A percentile compares a stretch with the other conserved stretches of the same genome.
phyloP scores from a whole-genome alignment of 441 rosid species.

The Populus tomentosa region DNA sequence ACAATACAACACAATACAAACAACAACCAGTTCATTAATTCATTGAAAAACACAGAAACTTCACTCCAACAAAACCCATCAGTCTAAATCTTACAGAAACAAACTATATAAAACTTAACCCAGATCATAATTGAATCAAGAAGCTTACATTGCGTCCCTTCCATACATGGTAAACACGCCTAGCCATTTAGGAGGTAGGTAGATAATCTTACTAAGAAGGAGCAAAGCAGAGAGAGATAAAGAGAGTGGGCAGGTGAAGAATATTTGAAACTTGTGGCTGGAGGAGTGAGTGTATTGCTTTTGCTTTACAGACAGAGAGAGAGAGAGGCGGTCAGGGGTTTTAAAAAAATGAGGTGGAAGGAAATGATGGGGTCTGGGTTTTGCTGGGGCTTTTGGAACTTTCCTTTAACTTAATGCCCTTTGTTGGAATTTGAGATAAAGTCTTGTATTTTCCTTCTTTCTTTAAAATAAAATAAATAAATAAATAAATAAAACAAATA shows the following conservation, averaged over 20 bases:
- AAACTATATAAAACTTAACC: slow-evolving; percentile 7
- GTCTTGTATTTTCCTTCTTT: not conserved
- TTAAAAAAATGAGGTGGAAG: not conserved
- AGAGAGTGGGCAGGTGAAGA: slow-evolving; percentile 1
- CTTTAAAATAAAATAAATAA: too few species aligned
- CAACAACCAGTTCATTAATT: not conserved
- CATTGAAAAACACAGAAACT: not conserved
- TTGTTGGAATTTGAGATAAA: slow-evolving; percentile 10
- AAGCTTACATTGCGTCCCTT: slow-evolving; percentile 74
- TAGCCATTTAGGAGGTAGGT: slow-evolving; percentile 43
- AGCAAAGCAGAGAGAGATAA: slow-evolving; percentile 13
- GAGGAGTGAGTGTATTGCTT: slow-evolving; percentile 21
- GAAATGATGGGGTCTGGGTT: not conserved
- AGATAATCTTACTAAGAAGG: slow-evolving; percentile 12
- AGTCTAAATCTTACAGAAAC: not conserved
- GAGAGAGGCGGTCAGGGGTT: slow-evolving; percentile 16
- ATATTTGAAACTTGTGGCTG: slow-evolving; percentile 29
- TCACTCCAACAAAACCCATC: not conserved
- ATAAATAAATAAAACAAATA: too few species aligned
- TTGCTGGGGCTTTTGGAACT: slow-evolving; percentile 9
- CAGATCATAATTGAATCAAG: slow-evolving; percentile 5
- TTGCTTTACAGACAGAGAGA: slow-evolving; percentile 12
- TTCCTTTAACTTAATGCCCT: not conserved
- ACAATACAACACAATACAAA: not conserved
- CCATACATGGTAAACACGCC: slow-evolving; percentile 79